Percentiles rank a stretch among this genome's conserved stretches.
Conservation (phyloP, 805 yeast genomes). For the Suhomyces vadensis region DNA sequence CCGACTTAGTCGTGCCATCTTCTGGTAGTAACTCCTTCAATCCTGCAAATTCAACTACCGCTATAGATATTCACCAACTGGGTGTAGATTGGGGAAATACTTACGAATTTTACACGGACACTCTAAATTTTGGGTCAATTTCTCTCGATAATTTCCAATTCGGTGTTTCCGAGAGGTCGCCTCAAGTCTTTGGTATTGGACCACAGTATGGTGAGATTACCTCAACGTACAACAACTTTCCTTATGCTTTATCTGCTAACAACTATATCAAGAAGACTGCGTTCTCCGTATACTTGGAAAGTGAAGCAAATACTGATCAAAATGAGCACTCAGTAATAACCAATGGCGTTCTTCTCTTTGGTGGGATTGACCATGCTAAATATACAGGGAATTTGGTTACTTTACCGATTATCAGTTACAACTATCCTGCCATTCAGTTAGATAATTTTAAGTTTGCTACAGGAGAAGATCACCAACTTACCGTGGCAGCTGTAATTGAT, state of each 20-base stretch:
- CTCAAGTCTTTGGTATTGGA: background rate
- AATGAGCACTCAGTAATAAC: background rate
- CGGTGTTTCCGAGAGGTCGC: background rate
- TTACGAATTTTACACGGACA: background rate
- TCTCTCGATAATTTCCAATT: background rate
- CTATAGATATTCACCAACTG: background rate
- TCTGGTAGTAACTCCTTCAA: background rate
- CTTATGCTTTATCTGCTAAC: background rate
- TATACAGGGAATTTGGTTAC: slow-evolving; percentile 48
- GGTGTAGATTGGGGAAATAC: background rate
- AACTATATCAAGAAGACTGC: background rate
- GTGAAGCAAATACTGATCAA: background rate
- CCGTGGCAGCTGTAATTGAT: slow-evolving; percentile 13
- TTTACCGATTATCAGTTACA: slow-evolving; percentile 21
- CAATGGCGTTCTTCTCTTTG: slow-evolving; percentile 50
- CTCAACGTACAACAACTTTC: background rate
- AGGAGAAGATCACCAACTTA: background rate
- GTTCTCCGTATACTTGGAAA: background rate
- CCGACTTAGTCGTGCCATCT: background rate
- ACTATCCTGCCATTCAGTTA: background rate
- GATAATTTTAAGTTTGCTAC: background rate
- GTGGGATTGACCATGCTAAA: slow-evolving; percentile 69
- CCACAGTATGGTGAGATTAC: background rate
- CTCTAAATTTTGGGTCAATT: background rate
- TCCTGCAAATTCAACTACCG: background rate